These are phyloP conservation scores for Mortierella sp. DNA, from an alignment of 371 early-diverging fungal genomes.

Conservation along the genomic window DNA sequence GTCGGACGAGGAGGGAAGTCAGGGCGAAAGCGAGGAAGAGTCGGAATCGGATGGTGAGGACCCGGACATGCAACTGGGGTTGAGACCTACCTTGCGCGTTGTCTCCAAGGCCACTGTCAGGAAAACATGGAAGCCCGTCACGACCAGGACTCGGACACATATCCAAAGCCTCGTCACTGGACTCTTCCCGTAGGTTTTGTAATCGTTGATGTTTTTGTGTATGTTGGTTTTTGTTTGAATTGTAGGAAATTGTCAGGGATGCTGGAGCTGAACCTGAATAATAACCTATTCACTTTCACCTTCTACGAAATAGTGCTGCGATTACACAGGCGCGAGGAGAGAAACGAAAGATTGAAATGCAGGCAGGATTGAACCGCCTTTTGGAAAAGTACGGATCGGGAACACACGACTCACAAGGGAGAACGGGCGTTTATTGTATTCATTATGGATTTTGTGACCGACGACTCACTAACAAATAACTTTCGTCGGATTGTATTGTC, in stretches of 20 bases:
- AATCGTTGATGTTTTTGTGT: neutral
- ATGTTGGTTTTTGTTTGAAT: too few species aligned
- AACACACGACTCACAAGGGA: neutral
- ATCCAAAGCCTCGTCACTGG: constrained; percentile 31
- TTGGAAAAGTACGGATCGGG: constrained; percentile 41
- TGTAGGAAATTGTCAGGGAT: neutral
- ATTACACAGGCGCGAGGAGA: constrained; percentile 46
- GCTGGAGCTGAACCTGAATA: neutral
- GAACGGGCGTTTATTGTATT: neutral
- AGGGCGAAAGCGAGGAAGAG: constrained; percentile 21
- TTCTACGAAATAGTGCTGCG: constrained; percentile 33
- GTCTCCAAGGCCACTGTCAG: constrained; percentile 42
- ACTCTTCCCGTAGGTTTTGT: constrained; percentile 39
- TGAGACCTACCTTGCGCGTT: constrained; percentile 44
- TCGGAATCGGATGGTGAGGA: constrained; percentile 27
- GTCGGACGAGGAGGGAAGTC: constrained; percentile 40
- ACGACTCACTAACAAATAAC: neutral
- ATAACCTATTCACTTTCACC: neutral
- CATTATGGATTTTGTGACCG: neutral
- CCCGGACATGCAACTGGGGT: constrained; percentile 26
- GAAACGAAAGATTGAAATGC: constrained; percentile 43
- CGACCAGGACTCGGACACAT: constrained; percentile 39
- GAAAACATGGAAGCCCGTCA: constrained; percentile 41
- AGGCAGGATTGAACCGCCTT: constrained; percentile 31
- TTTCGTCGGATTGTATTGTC: neutral